Conservation (phyloP, 176 grass and related monocot species). For the Themeda triandra region DNA sequence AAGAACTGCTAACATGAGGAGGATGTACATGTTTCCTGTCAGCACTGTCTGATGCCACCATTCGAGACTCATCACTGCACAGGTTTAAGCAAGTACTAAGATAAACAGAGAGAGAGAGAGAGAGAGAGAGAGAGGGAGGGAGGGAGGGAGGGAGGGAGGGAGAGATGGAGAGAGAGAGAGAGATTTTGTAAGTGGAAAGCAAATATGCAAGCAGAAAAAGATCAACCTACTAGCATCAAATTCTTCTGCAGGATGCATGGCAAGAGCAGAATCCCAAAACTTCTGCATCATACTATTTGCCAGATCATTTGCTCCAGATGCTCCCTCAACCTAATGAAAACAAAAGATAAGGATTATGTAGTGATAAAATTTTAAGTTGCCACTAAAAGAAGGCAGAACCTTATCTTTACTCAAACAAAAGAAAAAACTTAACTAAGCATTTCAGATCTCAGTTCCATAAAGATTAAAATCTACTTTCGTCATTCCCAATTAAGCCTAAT, state of each 20-base stretch:
- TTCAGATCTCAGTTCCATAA: neutral
- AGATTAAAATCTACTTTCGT: neutral
- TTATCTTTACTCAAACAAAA: neutral
- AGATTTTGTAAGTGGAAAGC: neutral
- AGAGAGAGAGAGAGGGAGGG: too few species aligned
- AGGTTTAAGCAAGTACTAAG: neutral
- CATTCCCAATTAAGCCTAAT: neutral
- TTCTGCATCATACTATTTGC: conserved; percentile 76
- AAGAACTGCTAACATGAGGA: conserved; percentile 52
- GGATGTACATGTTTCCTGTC: conserved; percentile 48
- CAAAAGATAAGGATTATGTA: neutral
- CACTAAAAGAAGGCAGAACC: neutral
- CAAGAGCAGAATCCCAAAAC: conserved; percentile 85
- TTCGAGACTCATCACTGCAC: conserved; percentile 52
- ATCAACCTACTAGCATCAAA: conserved; percentile 56
- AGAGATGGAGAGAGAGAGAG: too few species aligned
- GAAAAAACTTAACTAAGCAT: neutral
- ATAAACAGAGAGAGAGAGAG: too few species aligned
- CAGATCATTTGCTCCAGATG: conserved; percentile 39
- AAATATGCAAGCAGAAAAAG: neutral
- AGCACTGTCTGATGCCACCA: conserved; percentile 30
- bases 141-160: too few species aligned
- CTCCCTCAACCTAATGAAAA: conserved; percentile 28
- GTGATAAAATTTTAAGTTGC: neutral
- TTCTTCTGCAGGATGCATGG: conserved; percentile 53